Evolutionary conservation across 495 filamentous ascomycete genomes (phyloP), one percentile per base, ranked within the genome.

Genomic region (Penicillium tannophilum): DNA sequence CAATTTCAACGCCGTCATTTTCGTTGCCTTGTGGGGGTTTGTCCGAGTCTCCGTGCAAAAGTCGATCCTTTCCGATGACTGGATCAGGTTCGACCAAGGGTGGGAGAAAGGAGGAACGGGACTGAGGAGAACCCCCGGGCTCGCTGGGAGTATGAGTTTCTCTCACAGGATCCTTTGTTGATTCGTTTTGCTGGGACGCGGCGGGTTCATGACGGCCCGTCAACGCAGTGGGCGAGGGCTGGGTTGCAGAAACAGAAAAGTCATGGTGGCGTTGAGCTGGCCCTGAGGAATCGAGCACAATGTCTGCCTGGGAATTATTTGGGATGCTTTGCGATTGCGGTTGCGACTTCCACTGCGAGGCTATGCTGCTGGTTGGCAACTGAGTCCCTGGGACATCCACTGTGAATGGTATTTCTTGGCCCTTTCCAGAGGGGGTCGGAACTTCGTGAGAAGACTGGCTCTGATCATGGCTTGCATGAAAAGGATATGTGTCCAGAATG

Each of bases 401-500:
- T 19, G 23, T 58, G 49, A 54, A 51, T 3, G 48, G 52, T 28
- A 39, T 54, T 7, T 48, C 50, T n/a, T 47, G 30, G 20, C 31
- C 60, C 8, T 35, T 44, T 20, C 36, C 55, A 23, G 59, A 53
- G 24, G 61, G 45, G 35, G 63, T 54, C 0, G 54, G 26, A 26
- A 33, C 56, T 31, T 59, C 55, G 43, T 70, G 62, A 35, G 69
- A 72, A 12, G 63, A 47, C 10, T 58, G 42, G 33, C 52, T 69
- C 60, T 56, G 68, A 53, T 55, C 59, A 26, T 62, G 64, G 48
- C 31, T 67, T 30, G 58, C 64, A 63, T 59, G 51, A 49, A 55
- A 71, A 10, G 53, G 61, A 48, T 68, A 70, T 26, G 70, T 72
- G 56, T 76, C 65, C 48, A 73, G 53, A 47, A 80, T 61, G 19